These are phyloP conservation scores for Smittium mucronatum DNA, from an alignment of 371 early-diverging fungal genomes.

Conservation along the genomic window DNA sequence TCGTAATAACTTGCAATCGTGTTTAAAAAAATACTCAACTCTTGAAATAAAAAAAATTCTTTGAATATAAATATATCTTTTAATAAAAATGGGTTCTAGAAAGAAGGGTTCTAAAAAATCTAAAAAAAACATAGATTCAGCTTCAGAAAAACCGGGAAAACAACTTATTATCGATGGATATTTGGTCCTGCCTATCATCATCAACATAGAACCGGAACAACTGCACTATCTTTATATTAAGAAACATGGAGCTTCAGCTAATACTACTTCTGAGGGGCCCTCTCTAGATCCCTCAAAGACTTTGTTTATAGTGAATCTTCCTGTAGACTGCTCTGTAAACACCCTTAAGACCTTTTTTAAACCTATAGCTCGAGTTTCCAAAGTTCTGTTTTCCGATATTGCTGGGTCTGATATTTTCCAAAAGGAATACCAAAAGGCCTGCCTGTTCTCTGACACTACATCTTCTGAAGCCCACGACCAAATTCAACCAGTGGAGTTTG, in stretches of 20 bases:
- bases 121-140: too few species aligned
- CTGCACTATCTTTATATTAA: slow-evolving; percentile 58
- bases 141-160: too few species aligned
- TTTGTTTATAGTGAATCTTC: slow-evolving; percentile 67
- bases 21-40: too few species aligned
- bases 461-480: slow-evolving; percentile 13
- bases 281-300: slow-evolving; percentile 50
- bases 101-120: too few species aligned
- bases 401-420: slow-evolving; percentile 33
- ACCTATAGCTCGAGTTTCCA: slow-evolving; percentile 45
- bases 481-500: slow-evolving; percentile 23
- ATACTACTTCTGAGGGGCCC: slow-evolving; percentile 19
- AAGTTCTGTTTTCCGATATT: slow-evolving; percentile 40
- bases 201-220: slow-evolving; percentile 10
- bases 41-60: too few species aligned
- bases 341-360: slow-evolving; percentile 65
- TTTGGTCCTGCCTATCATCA: not conserved
- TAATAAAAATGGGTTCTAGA: too few species aligned
- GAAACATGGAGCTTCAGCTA: slow-evolving; percentile 47
- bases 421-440: slow-evolving; percentile 10
- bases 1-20: too few species aligned
- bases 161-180: too few species aligned
- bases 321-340: slow-evolving; percentile 58
- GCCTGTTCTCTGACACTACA: not conserved
- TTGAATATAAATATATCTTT: too few species aligned